Evolutionary conservation across 192 early-diverging fungal species (phyloP).

Genomic region (Obelidium mucronatum): DNA sequence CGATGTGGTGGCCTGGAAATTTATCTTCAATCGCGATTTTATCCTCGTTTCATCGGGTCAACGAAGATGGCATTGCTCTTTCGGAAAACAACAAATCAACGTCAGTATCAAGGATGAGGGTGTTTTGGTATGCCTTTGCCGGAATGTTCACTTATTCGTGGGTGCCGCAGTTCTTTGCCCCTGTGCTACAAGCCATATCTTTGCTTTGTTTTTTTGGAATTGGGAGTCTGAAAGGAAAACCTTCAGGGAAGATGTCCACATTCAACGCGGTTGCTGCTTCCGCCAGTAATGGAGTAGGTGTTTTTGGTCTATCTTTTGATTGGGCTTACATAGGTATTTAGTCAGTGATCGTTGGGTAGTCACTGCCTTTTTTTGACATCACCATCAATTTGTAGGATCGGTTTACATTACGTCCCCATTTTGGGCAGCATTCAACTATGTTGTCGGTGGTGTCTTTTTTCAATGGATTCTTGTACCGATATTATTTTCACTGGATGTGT

Average conservation of each 20-base stretch:
- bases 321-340: neutral
- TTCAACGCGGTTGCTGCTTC: constrained; percentile 11
- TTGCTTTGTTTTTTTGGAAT: constrained; percentile 8
- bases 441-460: constrained; percentile 6
- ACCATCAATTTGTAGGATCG: constrained; percentile 1
- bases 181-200: constrained; percentile 10
- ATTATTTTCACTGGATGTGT: neutral
- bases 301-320: constrained; percentile 33
- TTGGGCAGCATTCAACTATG: constrained; percentile 1
- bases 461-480: constrained; percentile 10
- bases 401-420: constrained; percentile 22
- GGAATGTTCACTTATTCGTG: constrained; percentile 21
- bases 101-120: neutral
- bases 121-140: constrained; percentile 20
- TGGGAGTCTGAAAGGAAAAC: neutral
- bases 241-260: neutral
- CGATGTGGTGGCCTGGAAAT: constrained; percentile 63
- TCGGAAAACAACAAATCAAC: neutral
- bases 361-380: neutral
- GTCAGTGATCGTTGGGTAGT: neutral
- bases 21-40: constrained; percentile 47
- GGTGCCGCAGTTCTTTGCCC: constrained; percentile 22
- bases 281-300: constrained; percentile 20
- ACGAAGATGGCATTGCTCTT: neutral
- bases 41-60: constrained; percentile 11